These are phyloP conservation scores for Suillus americanus DNA, from an alignment of 768 basidiomycete genomes.

Conservation along the genomic window DNA sequence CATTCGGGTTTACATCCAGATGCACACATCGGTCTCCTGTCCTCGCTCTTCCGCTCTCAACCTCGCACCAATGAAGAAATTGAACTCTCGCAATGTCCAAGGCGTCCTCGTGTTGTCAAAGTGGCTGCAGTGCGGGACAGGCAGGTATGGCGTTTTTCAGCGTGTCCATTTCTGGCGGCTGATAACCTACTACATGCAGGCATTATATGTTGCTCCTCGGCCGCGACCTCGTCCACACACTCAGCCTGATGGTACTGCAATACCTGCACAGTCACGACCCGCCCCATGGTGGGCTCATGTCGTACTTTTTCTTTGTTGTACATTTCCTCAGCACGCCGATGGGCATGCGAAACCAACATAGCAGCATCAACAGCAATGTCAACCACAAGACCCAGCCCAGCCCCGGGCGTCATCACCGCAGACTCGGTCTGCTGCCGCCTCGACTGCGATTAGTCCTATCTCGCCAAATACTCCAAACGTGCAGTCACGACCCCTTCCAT, in stretches of 20 bases:
- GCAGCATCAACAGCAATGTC: too few species aligned
- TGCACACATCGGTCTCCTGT: too few species aligned
- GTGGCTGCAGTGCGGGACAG: background rate
- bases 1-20: too few species aligned
- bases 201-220: background rate
- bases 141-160: background rate
- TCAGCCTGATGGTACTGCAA: too few species aligned
- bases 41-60: background rate
- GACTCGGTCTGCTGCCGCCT: background rate
- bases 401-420: background rate
- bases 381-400: too few species aligned
- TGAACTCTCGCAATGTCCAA: background rate
- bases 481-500: background rate
- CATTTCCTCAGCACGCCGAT: too few species aligned
- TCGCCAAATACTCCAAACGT: background rate
- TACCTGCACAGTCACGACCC: too few species aligned
- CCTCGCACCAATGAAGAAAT: background rate
- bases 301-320: too few species aligned
- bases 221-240: too few species aligned
- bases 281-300: too few species aligned
- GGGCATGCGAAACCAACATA: too few species aligned
- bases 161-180: background rate
- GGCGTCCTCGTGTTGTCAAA: background rate
- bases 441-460: background rate
- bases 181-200: background rate